A percentile compares a stretch with the other conserved stretches of the same genome.
These are phyloP conservation scores for Verruconis gallopava DNA, from an alignment of 2,329 filamentous ascomycete genomes.

Conservation along the genomic window DNA sequence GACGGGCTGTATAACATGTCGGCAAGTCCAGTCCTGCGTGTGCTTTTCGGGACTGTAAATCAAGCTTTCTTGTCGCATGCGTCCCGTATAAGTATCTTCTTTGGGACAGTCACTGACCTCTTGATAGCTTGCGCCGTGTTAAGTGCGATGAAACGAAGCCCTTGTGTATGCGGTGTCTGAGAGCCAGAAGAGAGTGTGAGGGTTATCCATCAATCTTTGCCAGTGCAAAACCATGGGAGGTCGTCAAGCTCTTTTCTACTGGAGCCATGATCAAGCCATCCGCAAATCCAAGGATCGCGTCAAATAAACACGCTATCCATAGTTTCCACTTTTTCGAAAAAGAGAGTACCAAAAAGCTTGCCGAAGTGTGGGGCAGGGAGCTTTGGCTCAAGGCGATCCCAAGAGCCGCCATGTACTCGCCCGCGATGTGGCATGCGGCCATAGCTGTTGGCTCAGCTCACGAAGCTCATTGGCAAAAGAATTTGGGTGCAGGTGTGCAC, in stretches of 20 bases:
- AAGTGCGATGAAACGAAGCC: constrained; percentile 8
- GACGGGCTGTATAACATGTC: constrained; percentile 7
- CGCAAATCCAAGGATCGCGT: not conserved
- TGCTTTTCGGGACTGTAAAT: not conserved
- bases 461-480: not conserved
- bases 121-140: constrained; percentile 1
- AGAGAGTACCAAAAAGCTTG: not conserved
- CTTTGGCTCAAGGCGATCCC: not conserved
- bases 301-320: not conserved
- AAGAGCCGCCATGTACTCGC: not conserved
- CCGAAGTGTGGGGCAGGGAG: not conserved
- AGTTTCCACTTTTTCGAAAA: not conserved
- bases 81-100: not conserved
- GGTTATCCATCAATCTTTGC: not conserved
- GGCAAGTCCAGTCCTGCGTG: not conserved
- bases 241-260: constrained; percentile 15
- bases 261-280: not conserved
- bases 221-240: constrained; percentile 14
- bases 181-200: constrained; percentile 5
- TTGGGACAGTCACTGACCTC: not conserved
- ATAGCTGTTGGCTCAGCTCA: not conserved
- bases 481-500: not conserved
- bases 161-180: constrained; percentile 1
- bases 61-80: not conserved
- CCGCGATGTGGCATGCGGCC: not conserved